phyloP scores from a whole-genome alignment of 345 rosid genomes.

The Eucalyptus victrix region DNA sequence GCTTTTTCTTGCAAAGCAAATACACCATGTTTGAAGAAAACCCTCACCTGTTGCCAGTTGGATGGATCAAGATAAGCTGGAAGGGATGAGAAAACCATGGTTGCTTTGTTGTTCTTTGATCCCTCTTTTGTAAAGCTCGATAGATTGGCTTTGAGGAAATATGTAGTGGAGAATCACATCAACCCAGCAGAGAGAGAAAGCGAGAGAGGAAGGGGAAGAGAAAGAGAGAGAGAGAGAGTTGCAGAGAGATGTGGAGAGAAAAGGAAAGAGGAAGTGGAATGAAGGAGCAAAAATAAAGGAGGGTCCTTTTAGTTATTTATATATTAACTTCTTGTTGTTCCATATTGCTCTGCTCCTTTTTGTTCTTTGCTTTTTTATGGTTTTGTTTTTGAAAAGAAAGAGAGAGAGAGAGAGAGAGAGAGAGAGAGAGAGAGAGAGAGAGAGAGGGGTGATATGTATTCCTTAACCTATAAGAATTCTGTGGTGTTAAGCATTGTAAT shows the following conservation, averaged over 20 bases:
- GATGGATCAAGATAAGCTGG: conserved; percentile 94
- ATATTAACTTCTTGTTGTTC: neutral
- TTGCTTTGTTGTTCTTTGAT: neutral
- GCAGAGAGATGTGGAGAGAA: conserved; percentile 8
- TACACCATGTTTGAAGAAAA: neutral
- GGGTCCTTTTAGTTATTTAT: conserved; percentile 27
- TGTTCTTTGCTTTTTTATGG: conserved; percentile 53
- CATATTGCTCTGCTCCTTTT: conserved; percentile 35
- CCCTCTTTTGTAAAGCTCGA: conserved; percentile 29
- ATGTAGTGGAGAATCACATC: conserved; percentile 1
- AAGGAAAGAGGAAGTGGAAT: neutral
- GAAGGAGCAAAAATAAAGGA: conserved; percentile 34
- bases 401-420: neutral
- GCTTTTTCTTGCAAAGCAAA: conserved; percentile 7
- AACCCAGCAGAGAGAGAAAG: conserved; percentile 23
- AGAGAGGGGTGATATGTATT: neutral
- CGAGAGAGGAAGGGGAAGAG: neutral
- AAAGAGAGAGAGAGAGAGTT: neutral
- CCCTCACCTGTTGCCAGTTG: conserved; percentile 61
- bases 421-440: too few species aligned
- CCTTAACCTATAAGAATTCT: conserved; percentile 36
- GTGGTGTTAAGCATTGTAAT: neutral
- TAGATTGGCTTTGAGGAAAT: conserved; percentile 13
- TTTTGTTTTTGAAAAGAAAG: conserved; percentile 8
- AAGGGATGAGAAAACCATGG: conserved; percentile 81